Evolutionary conservation across 2,329 filamentous ascomycete genomes (phyloP).

Genomic region (Botrytis medusae): DNA sequence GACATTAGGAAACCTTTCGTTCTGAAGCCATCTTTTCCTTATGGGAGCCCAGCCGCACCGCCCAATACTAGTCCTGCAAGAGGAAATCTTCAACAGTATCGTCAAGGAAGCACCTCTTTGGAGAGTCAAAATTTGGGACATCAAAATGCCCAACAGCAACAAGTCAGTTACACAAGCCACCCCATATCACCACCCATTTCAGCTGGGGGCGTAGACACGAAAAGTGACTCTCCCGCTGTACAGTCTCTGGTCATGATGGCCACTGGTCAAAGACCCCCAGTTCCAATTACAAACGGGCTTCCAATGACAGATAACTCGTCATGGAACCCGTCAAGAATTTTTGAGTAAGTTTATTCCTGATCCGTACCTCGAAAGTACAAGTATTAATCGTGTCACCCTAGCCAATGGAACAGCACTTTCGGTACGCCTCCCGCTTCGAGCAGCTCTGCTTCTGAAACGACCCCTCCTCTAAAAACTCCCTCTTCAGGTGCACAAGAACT

Average conservation of each 20-base stretch:
- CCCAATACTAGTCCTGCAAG: constrained; percentile 33
- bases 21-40: constrained; percentile 82
- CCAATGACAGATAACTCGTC: constrained; percentile 58
- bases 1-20: constrained; percentile 84
- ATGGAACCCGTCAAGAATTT: constrained; percentile 87
- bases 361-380: neutral
- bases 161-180: constrained; percentile 66
- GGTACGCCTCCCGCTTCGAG: constrained; percentile 52
- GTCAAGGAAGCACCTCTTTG: constrained; percentile 32
- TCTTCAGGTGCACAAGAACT: constrained; percentile 48
- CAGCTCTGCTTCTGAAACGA: constrained; percentile 40
- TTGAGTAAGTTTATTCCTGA: constrained; percentile 67
- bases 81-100: constrained; percentile 32
- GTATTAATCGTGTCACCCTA: constrained; percentile 44
- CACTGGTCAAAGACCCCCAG: constrained; percentile 48
- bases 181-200: constrained; percentile 82
- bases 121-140: constrained; percentile 51
- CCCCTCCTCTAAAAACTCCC: constrained; percentile 41
- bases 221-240: constrained; percentile 73
- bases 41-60: constrained; percentile 64
- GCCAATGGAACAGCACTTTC: constrained; percentile 95
- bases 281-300: constrained; percentile 44
- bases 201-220: constrained; percentile 67
- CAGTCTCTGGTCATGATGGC: constrained; percentile 72
- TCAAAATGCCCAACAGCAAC: constrained; percentile 50